phyloP scores from a whole-genome alignment of 1,284 basidiomycete genomes.

The Boletellus deceptivus region DNA sequence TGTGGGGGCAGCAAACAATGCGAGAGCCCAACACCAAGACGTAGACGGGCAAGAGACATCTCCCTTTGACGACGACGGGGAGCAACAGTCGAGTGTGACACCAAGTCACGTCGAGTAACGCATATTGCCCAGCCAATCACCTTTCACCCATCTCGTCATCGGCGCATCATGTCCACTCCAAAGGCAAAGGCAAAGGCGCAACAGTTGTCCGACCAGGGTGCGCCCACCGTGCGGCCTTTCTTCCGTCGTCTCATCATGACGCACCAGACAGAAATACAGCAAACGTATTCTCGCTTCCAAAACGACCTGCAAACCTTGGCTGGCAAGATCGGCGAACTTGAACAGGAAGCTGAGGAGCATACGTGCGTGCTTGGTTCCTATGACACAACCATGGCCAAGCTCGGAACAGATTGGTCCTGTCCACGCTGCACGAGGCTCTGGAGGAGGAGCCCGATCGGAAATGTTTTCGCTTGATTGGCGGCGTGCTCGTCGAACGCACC shows the following conservation, averaged over 20 bases:
- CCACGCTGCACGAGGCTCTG: conserved; percentile 79
- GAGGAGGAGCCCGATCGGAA: conserved; percentile 83
- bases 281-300: conserved; percentile 72
- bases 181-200: conserved; percentile 57
- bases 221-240: conserved; percentile 17
- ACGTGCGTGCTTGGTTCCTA: conserved; percentile 43
- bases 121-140: conserved; percentile 48
- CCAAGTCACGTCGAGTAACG: conserved; percentile 38
- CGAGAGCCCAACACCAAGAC: conserved; percentile 33
- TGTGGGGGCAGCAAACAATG: conserved; percentile 29
- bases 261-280: conserved; percentile 72
- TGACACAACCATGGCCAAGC: conserved; percentile 5
- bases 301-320: conserved; percentile 84
- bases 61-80: conserved; percentile 22
- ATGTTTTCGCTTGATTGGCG: conserved; percentile 96
- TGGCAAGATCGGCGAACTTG: conserved; percentile 90
- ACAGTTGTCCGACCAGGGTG: conserved; percentile 68
- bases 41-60: conserved; percentile 49
- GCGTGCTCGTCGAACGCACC: conserved; percentile 93
- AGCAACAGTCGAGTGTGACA: conserved; percentile 29
- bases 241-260: conserved; percentile 34
- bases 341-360: conserved; percentile 92
- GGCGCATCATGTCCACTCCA: conserved; percentile 31
- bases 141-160: conserved; percentile 38
- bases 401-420: conserved; percentile 76